phyloP scores from a whole-genome alignment of 2,329 filamentous ascomycete species.

The Pyricularia grisea region DNA sequence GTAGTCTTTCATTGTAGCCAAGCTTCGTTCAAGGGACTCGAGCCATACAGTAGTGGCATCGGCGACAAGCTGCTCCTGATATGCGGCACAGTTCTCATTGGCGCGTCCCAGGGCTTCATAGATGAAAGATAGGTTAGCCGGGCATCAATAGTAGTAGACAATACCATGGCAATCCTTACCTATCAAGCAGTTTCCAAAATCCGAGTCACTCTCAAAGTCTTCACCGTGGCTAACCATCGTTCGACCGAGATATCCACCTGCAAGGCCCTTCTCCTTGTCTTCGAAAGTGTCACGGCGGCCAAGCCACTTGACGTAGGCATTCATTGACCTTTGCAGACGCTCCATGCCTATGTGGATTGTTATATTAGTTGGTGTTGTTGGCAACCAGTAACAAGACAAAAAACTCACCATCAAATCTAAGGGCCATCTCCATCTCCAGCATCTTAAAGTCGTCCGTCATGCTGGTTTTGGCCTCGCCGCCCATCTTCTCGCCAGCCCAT shows the following conservation, averaged over 20 bases:
- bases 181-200: constrained; percentile 80
- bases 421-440: constrained; percentile 80
- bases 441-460: constrained; percentile 86
- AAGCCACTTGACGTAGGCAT: constrained; percentile 76
- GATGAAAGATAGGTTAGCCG: background rate
- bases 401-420: constrained; percentile 72
- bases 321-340: constrained; percentile 78
- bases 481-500: constrained; percentile 97
- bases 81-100: constrained; percentile 77
- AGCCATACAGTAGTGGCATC: constrained; percentile 78
- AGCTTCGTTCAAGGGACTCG: constrained; percentile 79
- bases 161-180: background rate
- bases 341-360: constrained; percentile 63
- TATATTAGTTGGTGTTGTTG: constrained; percentile 6
- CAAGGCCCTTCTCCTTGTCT: constrained; percentile 79
- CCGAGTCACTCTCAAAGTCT: constrained; percentile 83
- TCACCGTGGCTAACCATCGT: constrained; percentile 85
- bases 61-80: constrained; percentile 75
- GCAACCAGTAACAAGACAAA: background rate
- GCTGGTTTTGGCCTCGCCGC: constrained; percentile 76
- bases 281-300: constrained; percentile 71
- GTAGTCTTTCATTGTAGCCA: constrained; percentile 96
- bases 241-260: constrained; percentile 69
- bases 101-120: constrained; percentile 59
- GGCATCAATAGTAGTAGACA: no score